Conservation (phyloP, 768 basidiomycete genomes). For the Pholiota conissans region DNA sequence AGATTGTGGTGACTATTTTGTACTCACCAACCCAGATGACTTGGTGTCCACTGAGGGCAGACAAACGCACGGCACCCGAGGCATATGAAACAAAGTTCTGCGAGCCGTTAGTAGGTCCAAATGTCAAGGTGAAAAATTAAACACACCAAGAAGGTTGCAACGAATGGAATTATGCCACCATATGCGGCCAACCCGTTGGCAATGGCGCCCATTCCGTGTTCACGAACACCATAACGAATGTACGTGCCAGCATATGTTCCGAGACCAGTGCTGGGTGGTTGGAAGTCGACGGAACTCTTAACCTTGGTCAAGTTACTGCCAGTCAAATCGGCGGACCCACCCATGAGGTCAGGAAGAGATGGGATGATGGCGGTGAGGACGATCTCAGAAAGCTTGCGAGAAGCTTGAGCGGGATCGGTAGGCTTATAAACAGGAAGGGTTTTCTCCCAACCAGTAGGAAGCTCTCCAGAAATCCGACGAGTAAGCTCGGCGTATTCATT, state of each 20-base stretch:
- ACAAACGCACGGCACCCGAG: slow-evolving; percentile 88
- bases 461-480: slow-evolving; percentile 79
- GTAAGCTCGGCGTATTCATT: slow-evolving; percentile 83
- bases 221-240: slow-evolving; percentile 95
- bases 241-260: slow-evolving; percentile 87
- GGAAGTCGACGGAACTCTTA: slow-evolving; percentile 87
- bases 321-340: slow-evolving; percentile 92
- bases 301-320: slow-evolving; percentile 90
- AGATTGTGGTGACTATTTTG: background rate
- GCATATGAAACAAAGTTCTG: slow-evolving; percentile 95
- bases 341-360: slow-evolving; percentile 79
- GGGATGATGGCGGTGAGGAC: slow-evolving; percentile 76
- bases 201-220: slow-evolving; percentile 96
- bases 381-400: slow-evolving; percentile 91
- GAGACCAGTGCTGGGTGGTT: slow-evolving; percentile 81
- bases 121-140: background rate
- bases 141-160: slow-evolving; percentile 86
- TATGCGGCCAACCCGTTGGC: slow-evolving; percentile 90
- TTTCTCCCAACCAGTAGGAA: slow-evolving; percentile 88
- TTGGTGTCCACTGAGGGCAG: slow-evolving; percentile 85
- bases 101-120: slow-evolving; percentile 9
- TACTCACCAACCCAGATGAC: slow-evolving; percentile 91
- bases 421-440: slow-evolving; percentile 83
- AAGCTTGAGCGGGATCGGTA: slow-evolving; percentile 81
- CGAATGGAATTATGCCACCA: slow-evolving; percentile 88